Conservation (phyloP, 345 rosid species). For the Hibiscus trionum region DNA sequence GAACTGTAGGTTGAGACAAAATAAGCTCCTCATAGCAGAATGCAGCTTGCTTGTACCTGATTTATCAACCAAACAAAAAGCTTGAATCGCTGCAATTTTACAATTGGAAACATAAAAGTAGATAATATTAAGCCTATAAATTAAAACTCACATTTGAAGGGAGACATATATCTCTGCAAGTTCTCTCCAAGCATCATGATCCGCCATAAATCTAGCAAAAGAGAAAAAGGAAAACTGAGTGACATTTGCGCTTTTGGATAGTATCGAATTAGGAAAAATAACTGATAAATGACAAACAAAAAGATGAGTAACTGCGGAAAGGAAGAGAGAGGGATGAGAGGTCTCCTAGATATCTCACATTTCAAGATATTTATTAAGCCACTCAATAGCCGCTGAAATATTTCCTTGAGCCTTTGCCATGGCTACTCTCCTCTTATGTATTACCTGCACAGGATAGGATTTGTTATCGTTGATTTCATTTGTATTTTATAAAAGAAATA, state of each 20-base stretch:
- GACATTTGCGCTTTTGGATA: neutral
- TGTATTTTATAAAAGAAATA: neutral
- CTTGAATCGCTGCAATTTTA: conserved; percentile 7
- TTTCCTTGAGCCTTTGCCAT: conserved; percentile 88
- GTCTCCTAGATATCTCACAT: conserved; percentile 41
- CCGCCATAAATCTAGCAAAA: conserved; percentile 78
- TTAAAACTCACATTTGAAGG: conserved; percentile 66
- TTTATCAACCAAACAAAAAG: conserved; percentile 7
- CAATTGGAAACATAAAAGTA: conserved; percentile 1
- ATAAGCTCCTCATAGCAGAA: conserved; percentile 98
- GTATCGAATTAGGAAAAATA: neutral
- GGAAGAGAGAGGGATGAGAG: conserved; percentile 1
- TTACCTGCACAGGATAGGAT: conserved; percentile 32
- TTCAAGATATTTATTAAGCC: conserved; percentile 88
- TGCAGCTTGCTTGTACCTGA: conserved; percentile 98
- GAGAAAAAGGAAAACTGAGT: conserved; percentile 2
- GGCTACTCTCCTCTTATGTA: conserved; percentile 85
- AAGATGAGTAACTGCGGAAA: neutral
- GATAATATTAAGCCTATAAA: neutral
- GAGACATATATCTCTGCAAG: conserved; percentile 86
- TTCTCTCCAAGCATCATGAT: conserved; percentile 99
- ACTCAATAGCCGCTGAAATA: conserved; percentile 59
- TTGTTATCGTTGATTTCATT: neutral
- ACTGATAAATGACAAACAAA: neutral
- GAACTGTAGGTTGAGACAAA: conserved; percentile 69